Evolutionary conservation across 768 basidiomycete genomes (phyloP).

Genomic region (Cyclocybe aegerita): DNA sequence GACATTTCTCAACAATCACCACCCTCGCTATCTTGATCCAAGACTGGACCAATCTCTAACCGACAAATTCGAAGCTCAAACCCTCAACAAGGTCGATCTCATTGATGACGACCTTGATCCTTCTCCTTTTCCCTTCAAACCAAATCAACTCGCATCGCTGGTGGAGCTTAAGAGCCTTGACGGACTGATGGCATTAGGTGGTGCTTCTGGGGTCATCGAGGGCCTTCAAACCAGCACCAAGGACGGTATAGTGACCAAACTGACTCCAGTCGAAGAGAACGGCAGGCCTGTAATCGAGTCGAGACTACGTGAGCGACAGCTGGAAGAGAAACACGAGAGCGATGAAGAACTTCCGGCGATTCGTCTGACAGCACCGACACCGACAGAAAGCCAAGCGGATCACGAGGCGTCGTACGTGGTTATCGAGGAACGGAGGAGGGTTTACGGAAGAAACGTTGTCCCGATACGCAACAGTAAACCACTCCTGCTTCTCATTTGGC

Average conservation of each 20-base stretch:
- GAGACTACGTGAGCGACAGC: constrained; percentile 21
- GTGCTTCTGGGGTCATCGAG: constrained; percentile 58
- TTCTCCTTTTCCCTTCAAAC: constrained; percentile 72
- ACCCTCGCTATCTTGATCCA: too few species aligned
- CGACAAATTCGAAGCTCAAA: constrained; percentile 14
- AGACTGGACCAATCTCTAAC: too few species aligned
- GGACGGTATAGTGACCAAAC: constrained; percentile 40
- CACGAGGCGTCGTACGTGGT: constrained; percentile 34
- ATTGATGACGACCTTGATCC: constrained; percentile 51
- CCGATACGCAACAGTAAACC: constrained; percentile 70
- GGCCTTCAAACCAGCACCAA: constrained; percentile 72
- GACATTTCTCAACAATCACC: too few species aligned
- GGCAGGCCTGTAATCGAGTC: constrained; percentile 4
- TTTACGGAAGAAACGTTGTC: constrained; percentile 77
- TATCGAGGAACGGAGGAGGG: constrained; percentile 57
- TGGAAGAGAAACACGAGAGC: constrained; percentile 26
- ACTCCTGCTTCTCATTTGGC: constrained; percentile 77
- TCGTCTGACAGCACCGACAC: constrained; percentile 37
- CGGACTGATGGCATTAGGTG: constrained; percentile 67
- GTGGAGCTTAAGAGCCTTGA: constrained; percentile 87
- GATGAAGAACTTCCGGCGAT: constrained; percentile 30
- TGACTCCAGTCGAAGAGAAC: constrained; percentile 4
- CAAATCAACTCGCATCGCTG: constrained; percentile 75
- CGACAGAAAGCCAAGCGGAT: constrained; percentile 10
- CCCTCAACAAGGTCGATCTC: constrained; percentile 33